These are phyloP conservation scores for Penicillium malachiteum DNA, from an alignment of 495 filamentous ascomycete species.

Conservation along the genomic window DNA sequence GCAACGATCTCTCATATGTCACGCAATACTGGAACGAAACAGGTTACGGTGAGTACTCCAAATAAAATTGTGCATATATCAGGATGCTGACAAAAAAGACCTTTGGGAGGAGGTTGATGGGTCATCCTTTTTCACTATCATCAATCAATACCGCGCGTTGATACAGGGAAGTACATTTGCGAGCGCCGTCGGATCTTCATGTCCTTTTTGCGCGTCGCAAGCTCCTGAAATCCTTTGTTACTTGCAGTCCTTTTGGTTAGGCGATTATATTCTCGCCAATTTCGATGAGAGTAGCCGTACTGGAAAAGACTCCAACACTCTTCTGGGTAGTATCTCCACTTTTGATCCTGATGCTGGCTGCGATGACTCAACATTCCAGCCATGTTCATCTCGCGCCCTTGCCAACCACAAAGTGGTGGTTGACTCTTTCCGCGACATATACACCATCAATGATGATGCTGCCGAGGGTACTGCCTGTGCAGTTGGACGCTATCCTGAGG, in stretches of 20 bases:
- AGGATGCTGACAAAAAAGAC: conserved; percentile 29
- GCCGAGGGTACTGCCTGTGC: conserved; percentile 49
- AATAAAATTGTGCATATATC: not conserved
- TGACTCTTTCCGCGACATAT: conserved; percentile 60
- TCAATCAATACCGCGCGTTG: conserved; percentile 51
- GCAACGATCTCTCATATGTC: conserved; percentile 63
- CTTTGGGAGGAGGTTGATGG: conserved; percentile 72
- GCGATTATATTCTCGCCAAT: conserved; percentile 43
- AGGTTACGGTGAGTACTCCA: conserved; percentile 45
- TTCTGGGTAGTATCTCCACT: conserved; percentile 61
- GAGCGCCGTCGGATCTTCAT: conserved; percentile 35
- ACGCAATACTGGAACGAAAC: conserved; percentile 65
- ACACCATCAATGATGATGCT: conserved; percentile 55
- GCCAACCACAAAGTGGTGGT: conserved; percentile 64
- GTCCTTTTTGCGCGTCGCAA: conserved; percentile 42
- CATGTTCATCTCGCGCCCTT: conserved; percentile 61
- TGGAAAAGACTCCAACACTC: conserved; percentile 56
- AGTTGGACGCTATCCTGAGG: conserved; percentile 69
- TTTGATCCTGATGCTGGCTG: conserved; percentile 59
- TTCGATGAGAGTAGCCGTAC: conserved; percentile 39
- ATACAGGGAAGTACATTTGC: conserved; percentile 63
- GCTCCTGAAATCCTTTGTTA: conserved; percentile 51
- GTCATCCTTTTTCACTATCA: conserved; percentile 58
- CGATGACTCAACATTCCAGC: conserved; percentile 55
- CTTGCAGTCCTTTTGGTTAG: conserved; percentile 47